A percentile compares a stretch with the other conserved stretches of the same genome.
Conservation (phyloP, 2,329 filamentous ascomycete genomes). For the Colletotrichum graminicola region DNA sequence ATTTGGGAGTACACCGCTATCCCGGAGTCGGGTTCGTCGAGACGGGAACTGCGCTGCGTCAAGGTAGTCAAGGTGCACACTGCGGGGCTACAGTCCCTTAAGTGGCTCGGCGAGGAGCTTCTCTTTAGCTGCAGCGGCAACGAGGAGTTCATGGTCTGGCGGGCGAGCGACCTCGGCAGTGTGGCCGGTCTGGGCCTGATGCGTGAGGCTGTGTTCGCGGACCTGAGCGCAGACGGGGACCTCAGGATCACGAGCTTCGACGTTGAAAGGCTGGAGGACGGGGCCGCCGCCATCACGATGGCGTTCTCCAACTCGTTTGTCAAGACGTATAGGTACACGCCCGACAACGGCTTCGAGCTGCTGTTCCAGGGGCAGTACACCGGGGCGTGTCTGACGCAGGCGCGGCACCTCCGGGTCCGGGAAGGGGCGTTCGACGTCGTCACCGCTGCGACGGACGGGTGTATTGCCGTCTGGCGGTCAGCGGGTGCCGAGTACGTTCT, state of each 20-base stretch:
- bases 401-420: constrained; percentile 56
- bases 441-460: constrained; percentile 86
- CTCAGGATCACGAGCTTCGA: constrained; percentile 87
- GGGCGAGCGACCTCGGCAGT: constrained; percentile 66
- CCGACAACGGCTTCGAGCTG: constrained; percentile 58
- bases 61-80: constrained; percentile 81
- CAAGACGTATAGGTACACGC: constrained; percentile 68
- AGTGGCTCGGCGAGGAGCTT: constrained; percentile 73
- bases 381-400: constrained; percentile 81
- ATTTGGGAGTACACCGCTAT: constrained; percentile 68
- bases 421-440: constrained; percentile 59
- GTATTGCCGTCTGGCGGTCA: constrained; percentile 71
- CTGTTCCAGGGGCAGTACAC: constrained; percentile 72
- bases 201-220: constrained; percentile 66
- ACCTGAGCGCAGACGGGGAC: constrained; percentile 69
- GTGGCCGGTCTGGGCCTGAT: constrained; percentile 64
- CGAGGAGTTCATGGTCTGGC: constrained; percentile 93
- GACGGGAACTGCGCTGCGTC: constrained; percentile 57
- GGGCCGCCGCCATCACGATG: constrained; percentile 72
- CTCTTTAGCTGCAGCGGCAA: constrained; percentile 89
- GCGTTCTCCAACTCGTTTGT: constrained; percentile 87
- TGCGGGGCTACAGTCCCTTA: constrained; percentile 84
- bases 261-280: constrained; percentile 51
- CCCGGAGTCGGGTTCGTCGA: constrained; percentile 46
- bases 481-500: constrained; percentile 46